Base-by-base conservation (phyloP, 1,284 basidiomycete species). In the Peniophora sp. region DNA sequence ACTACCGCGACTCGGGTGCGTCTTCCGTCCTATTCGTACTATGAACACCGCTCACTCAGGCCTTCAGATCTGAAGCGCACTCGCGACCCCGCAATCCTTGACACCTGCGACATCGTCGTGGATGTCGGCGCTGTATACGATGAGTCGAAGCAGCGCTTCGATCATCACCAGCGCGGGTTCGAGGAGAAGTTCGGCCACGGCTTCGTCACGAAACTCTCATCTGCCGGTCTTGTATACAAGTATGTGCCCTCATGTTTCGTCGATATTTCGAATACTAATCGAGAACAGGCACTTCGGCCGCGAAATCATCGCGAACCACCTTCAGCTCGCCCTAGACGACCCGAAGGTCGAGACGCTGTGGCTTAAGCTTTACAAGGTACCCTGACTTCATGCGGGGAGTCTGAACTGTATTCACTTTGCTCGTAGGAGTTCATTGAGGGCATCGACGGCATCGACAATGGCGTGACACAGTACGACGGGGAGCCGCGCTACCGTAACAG, bases 141-240 rank as follows among this genome's bases (percentile, higher is more conserved):
- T 53, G 80, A 86, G 59, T 72, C 70, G 48, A 80, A 74, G 53
- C 79, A 87, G 54, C 78, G 89, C 35, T 99, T 93, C 69, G 96
- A 99, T 67, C 96, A 99, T 65, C 96, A 99, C 64, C 97, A 99
- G 67, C 83, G 95, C 47, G 94, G 89, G 0, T 99, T 99, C 67
- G 76, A 77, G 11, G 91, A 95, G 65, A 80, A 89, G 16, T 97
- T 99, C 66, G 95, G 92, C 3, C 72, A 84, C 58, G 89, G 88
- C 8, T 90, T 87, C 64, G 69, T 69, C 35, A 98, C 90, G 54
- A 99, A 99, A 70, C 72, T 99, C 38, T 92, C 88, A 39, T 94
- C 90, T 16, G 96, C 96, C 2, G 96, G 96, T 14, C 72, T 99
- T 52, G 81, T 99, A 23, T 97, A 95, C 80, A 97, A 97, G 92